Conservation (phyloP, 257 asterid species). For the Solanum acaule region DNA sequence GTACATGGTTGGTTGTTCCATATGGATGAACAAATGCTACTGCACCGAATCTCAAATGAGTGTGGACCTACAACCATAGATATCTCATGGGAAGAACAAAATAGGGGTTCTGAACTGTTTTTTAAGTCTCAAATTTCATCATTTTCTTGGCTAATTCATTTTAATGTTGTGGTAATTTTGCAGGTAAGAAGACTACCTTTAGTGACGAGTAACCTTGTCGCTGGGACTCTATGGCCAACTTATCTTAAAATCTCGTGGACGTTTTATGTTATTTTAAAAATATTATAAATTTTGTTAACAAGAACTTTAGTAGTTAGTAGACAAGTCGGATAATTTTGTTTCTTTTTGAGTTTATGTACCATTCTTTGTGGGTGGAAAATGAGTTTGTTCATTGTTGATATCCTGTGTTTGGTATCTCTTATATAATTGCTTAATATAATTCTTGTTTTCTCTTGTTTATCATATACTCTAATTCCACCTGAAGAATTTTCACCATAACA, state of each 20-base stretch:
- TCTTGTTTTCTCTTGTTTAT: not conserved
- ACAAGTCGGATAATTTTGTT: not conserved
- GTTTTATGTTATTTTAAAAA: not conserved
- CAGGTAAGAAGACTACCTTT: conserved; percentile 40
- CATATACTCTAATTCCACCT: not conserved
- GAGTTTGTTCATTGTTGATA: not conserved
- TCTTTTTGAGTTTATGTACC: not conserved
- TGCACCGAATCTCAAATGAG: not conserved
- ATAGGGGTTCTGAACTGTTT: not conserved
- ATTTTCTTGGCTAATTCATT: not conserved
- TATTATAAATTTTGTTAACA: not conserved
- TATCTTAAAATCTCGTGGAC: not conserved
- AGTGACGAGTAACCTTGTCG: conserved; percentile 3
- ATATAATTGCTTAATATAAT: not conserved
- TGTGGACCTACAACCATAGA: not conserved
- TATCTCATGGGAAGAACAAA: not conserved
- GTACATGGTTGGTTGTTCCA: not conserved
- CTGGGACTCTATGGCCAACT: not conserved
- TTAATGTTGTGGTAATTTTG: not conserved
- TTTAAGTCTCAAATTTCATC: not conserved
- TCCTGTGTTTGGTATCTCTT: not conserved
- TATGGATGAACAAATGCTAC: not conserved
- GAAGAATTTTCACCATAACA: not conserved
- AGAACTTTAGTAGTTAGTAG: not conserved
- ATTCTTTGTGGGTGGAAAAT: not conserved